phyloP scores from a whole-genome alignment of 1,139 yeast species.

The Meyerozyma elateridarum region DNA sequence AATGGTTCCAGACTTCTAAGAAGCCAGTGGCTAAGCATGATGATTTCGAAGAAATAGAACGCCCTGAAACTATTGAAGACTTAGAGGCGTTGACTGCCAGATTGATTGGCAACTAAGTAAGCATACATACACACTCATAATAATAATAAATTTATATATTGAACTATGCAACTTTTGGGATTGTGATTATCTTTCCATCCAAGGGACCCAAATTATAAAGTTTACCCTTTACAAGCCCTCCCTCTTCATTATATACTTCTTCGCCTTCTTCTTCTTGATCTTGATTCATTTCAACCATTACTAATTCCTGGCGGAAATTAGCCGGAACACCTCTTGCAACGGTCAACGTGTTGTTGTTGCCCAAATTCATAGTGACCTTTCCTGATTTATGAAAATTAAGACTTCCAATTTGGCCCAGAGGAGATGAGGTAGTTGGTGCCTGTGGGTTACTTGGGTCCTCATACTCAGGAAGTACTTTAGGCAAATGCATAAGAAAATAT shows the following conservation, averaged over 20 bases:
- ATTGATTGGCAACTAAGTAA: slow-evolving; percentile 25
- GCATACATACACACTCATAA: background rate
- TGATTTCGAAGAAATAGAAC: slow-evolving; percentile 66
- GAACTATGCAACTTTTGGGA: slow-evolving; percentile 2
- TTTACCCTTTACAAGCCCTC: background rate
- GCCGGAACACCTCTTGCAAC: slow-evolving; percentile 70
- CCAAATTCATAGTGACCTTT: slow-evolving; percentile 66
- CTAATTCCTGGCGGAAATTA: slow-evolving; percentile 71
- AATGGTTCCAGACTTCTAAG: slow-evolving; percentile 55
- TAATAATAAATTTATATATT: slow-evolving; percentile 1
- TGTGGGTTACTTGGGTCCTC: slow-evolving; percentile 11
- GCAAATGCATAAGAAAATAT: slow-evolving; percentile 65
- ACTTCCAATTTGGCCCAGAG: slow-evolving; percentile 63
- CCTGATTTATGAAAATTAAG: slow-evolving; percentile 80
- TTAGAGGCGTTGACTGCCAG: slow-evolving; percentile 84
- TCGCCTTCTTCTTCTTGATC: slow-evolving; percentile 11
- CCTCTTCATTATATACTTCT: slow-evolving; percentile 11
- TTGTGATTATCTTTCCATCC: slow-evolving; percentile 3
- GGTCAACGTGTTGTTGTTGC: slow-evolving; percentile 60
- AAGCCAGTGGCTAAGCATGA: slow-evolving; percentile 22
- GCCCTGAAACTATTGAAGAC: slow-evolving; percentile 88
- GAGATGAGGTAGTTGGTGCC: slow-evolving; percentile 12
- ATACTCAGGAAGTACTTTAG: slow-evolving; percentile 60
- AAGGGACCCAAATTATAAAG: slow-evolving; percentile 1
- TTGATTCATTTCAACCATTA: slow-evolving; percentile 41